Percentiles rank a stretch among this genome's conserved stretches.
phyloP scores from a whole-genome alignment of 805 yeast species.

The Wilhelminamyces savonicus region DNA sequence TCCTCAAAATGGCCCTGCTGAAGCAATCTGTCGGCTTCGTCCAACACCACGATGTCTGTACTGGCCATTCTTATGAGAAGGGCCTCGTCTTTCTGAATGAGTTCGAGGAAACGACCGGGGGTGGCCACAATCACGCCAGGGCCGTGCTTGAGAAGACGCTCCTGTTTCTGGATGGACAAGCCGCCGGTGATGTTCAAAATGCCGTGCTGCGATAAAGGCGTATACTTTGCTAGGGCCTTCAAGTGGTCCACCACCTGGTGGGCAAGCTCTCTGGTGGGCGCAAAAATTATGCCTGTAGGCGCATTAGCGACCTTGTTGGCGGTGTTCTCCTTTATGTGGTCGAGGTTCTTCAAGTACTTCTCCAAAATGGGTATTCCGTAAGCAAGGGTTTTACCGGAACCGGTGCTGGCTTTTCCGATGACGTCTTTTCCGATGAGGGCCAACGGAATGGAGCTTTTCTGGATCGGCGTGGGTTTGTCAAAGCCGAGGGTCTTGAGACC shows the following conservation, averaged over 20 bases:
- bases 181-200: slow-evolving; percentile 90
- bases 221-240: slow-evolving; percentile 44
- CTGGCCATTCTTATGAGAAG: slow-evolving; percentile 35
- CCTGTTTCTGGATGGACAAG: slow-evolving; percentile 87
- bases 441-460: slow-evolving; percentile 64
- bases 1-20: slow-evolving; percentile 97
- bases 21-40: slow-evolving; percentile 92
- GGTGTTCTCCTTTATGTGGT: slow-evolving; percentile 8
- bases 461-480: slow-evolving; percentile 77
- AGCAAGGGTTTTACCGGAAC: slow-evolving; percentile 96
- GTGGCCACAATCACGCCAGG: slow-evolving; percentile 89
- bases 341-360: slow-evolving; percentile 34
- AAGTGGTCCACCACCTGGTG: slow-evolving; percentile 87
- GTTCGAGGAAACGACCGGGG: slow-evolving; percentile 87
- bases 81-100: slow-evolving; percentile 57
- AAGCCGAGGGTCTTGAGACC: slow-evolving; percentile 60
- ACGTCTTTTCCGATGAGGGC: slow-evolving; percentile 73
- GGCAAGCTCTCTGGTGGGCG: slow-evolving; percentile 96
- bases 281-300: slow-evolving; percentile 76
- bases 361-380: slow-evolving; percentile 91
- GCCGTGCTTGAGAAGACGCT: slow-evolving; percentile 63
- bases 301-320: slow-evolving; percentile 19
- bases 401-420: slow-evolving; percentile 95
- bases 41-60: slow-evolving; percentile 59
- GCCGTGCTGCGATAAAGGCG: slow-evolving; percentile 48